phyloP scores from a whole-genome alignment of 2,329 filamentous ascomycete species.

The Macrophomina phaseolina region DNA sequence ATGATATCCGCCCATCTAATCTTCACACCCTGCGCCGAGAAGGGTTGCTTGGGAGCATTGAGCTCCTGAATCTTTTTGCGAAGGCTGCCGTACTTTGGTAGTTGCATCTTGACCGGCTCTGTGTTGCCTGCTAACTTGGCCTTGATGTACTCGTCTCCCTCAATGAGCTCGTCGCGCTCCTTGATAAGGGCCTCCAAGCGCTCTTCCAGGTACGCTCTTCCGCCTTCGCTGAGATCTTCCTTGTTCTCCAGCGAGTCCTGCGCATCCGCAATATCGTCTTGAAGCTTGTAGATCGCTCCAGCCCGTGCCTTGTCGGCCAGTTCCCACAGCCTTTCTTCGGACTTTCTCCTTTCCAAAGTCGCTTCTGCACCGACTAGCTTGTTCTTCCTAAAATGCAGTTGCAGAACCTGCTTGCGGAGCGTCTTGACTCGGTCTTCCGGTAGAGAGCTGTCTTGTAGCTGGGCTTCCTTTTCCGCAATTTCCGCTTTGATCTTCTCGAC shows the following conservation, averaged over 20 bases:
- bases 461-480: neutral
- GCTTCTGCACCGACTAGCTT: neutral
- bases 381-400: neutral
- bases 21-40: constrained; percentile 36
- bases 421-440: neutral
- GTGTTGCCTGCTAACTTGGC: neutral
- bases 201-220: neutral
- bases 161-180: neutral
- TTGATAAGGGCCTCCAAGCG: neutral
- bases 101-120: neutral
- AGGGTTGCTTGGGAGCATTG: constrained; percentile 29
- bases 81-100: constrained; percentile 2
- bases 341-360: neutral
- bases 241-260: neutral
- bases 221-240: neutral
- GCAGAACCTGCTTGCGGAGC: neutral
- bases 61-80: constrained; percentile 3
- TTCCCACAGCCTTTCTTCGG: neutral
- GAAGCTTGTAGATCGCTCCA: neutral
- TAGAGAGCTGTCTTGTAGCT: neutral
- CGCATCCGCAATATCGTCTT: neutral
- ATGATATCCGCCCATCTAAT: constrained; percentile 43
- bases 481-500: neutral
- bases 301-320: neutral
- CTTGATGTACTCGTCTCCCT: neutral